Evolutionary conservation across 768 basidiomycete genomes (phyloP).

Genomic region (Calocybe gangraenosa): DNA sequence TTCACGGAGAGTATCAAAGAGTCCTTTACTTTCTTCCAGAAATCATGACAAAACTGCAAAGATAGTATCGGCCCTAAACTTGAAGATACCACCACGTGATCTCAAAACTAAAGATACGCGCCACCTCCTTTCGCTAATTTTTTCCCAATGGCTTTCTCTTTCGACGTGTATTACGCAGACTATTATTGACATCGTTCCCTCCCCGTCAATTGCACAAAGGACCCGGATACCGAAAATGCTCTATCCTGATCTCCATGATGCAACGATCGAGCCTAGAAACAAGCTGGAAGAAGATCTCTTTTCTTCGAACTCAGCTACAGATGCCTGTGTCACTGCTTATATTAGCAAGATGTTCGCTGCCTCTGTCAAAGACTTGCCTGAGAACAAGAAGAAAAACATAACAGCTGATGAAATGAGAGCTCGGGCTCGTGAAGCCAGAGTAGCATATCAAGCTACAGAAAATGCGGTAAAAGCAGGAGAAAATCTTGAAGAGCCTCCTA

Average conservation of each 20-base stretch:
- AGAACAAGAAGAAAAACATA: slow-evolving; percentile 71
- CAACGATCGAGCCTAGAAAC: slow-evolving; percentile 59
- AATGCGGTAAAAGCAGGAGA: slow-evolving; percentile 12
- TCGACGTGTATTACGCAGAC: slow-evolving; percentile 91
- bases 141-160: slow-evolving; percentile 94
- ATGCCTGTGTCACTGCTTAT: slow-evolving; percentile 73
- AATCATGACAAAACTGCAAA: slow-evolving; percentile 87
- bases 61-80: slow-evolving; percentile 75
- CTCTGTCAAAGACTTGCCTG: slow-evolving; percentile 72
- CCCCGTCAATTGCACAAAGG: slow-evolving; percentile 78
- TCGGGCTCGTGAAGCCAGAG: slow-evolving; percentile 53
- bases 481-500: slow-evolving; percentile 5
- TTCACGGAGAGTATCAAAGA: slow-evolving; percentile 13
- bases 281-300: slow-evolving; percentile 85
- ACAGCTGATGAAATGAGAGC: slow-evolving; percentile 83
- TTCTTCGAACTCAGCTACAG: slow-evolving; percentile 52
- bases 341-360: slow-evolving; percentile 99
- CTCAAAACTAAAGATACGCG: slow-evolving; percentile 88
- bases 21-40: slow-evolving; percentile 33
- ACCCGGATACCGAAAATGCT: slow-evolving; percentile 89
- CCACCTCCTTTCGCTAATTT: slow-evolving; percentile 78
- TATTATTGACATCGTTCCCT: slow-evolving; percentile 89
- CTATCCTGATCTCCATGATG: slow-evolving; percentile 70
- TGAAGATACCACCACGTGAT: slow-evolving; percentile 86
- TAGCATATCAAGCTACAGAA: slow-evolving; percentile 24